Evolutionary conservation across 306 rosid genomes (phyloP), one percentile per base, ranked within the genome.

Genomic region (Trifolium pratense): DNA sequence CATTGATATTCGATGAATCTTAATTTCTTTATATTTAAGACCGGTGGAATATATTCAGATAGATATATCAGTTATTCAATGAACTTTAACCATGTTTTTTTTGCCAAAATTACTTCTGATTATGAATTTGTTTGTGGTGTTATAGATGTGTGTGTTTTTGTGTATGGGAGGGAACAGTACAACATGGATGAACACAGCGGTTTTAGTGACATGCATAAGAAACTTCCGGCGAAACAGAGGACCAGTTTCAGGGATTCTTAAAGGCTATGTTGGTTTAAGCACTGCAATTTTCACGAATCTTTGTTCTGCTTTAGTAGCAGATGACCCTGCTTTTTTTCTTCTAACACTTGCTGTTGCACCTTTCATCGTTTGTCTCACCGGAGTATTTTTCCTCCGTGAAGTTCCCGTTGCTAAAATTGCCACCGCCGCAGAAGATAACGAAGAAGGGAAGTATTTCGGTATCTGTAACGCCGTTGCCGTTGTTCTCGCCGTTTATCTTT

Each of bases 171-270:
- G 98, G 4, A 94, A 91, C 68, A 91, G 97, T 84, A 84, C 98
- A 0, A 94, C 98, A 1, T 94, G 98, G 98, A 91, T 94, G 98
- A 94, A 94, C 96, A 94, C 98, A 69, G 98, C 98, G 10, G 85
- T 92, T 21, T 67, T 92, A 17, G 98, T 92, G 1, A 92, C 97
- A 0, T 90, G 88, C 75, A 90, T 92, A 13, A 71, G 97, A 0
- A 92, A 92, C 79, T 92, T 92, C 71, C 85, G 92, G 4, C 72
- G 67, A 12, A 92, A 92, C 85, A 73, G 97, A 36, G 97, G 97
- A 1, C 97, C 97, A 0, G 97, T 90, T 60, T 83, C 97, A 5
- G 98, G 98, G 5, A 90, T 92, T 36, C 76, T 92, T 6, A 90
- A 92, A 18, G 97, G 97, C 3, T 92, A 84, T 64, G 93, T 93